Percentiles rank a stretch among this genome's conserved stretches.
phyloP scores from a whole-genome alignment of 148 eudicot genomes.

The Nepenthes gracilis region DNA sequence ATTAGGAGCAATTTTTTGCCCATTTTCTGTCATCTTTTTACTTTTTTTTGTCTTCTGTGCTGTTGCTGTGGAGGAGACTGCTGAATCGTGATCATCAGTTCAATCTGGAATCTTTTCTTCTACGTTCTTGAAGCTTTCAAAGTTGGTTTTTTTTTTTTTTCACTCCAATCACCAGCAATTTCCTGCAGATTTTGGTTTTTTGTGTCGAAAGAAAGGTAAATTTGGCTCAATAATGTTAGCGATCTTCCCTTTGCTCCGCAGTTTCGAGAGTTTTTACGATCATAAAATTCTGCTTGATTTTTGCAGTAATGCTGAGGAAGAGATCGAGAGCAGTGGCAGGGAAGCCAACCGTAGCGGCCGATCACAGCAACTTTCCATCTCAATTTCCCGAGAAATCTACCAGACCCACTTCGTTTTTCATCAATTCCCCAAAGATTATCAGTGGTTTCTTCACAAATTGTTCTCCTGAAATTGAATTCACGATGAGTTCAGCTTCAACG shows the following conservation, averaged over 20 bases:
- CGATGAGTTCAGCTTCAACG: constrained; percentile 60
- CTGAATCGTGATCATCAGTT: neutral
- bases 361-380: constrained; percentile 27
- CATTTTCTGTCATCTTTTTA: neutral
- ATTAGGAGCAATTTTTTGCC: neutral
- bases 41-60: neutral
- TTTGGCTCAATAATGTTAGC: too few species aligned
- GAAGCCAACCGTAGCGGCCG: constrained; percentile 38
- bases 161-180: too few species aligned
- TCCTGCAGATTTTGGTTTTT: too few species aligned
- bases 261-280: neutral
- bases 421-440: constrained; percentile 47
- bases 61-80: neutral
- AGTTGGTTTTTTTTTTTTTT: neutral
- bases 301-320: constrained; percentile 51
- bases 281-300: neutral
- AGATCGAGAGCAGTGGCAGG: constrained; percentile 54
- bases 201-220: too few species aligned
- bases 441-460: constrained; percentile 26
- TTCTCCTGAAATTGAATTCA: constrained; percentile 16
- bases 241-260: too few species aligned
- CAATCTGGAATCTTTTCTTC: neutral
- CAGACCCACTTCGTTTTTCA: constrained; percentile 44
- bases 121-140: constrained; percentile 1
- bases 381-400: constrained; percentile 31